phyloP scores from a whole-genome alignment of 108 stramenopile species.

The Cyclotella kingstonii region DNA sequence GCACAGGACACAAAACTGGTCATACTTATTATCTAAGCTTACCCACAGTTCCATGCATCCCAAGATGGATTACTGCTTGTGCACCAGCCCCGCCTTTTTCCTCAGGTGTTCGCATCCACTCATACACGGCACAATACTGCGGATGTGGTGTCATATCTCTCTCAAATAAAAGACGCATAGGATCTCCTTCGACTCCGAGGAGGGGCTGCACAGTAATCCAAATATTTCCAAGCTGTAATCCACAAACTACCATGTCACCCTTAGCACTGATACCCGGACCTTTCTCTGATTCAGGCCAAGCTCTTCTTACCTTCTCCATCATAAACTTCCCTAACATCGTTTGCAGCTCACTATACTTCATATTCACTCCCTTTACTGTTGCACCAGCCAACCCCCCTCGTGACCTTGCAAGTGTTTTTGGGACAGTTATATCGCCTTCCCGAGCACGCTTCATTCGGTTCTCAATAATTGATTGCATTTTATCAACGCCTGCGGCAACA shows the following conservation, averaged over 20 bases:
- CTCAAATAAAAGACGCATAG: slow-evolving; percentile 84
- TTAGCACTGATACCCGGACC: slow-evolving; percentile 59
- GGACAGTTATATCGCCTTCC: slow-evolving; percentile 52
- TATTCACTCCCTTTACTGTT: slow-evolving; percentile 41
- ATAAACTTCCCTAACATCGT: slow-evolving; percentile 71
- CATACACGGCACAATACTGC: slow-evolving; percentile 81
- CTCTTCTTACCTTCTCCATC: slow-evolving; percentile 65
- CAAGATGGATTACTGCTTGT: slow-evolving; percentile 82
- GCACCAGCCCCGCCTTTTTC: slow-evolving; percentile 47
- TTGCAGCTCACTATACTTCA: slow-evolving; percentile 63
- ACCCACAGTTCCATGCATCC: slow-evolving; percentile 72
- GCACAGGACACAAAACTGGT: no score
- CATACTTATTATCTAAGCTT: neutral
- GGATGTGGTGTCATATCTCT: slow-evolving; percentile 87
- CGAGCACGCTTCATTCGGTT: slow-evolving; percentile 52
- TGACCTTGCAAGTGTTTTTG: slow-evolving; percentile 53
- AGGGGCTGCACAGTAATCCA: slow-evolving; percentile 82
- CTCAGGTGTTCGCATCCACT: slow-evolving; percentile 60
- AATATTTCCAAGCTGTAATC: slow-evolving; percentile 81
- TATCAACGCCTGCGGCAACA: slow-evolving; percentile 51
- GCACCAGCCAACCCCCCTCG: slow-evolving; percentile 67
- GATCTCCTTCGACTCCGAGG: slow-evolving; percentile 87
- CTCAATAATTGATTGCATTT: slow-evolving; percentile 57
- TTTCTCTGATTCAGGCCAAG: slow-evolving; percentile 65
- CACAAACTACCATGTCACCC: slow-evolving; percentile 74